Evolutionary conservation across 495 filamentous ascomycete species (phyloP), one percentile per base, ranked within the genome.

Genomic region (Bombardia bombarda): DNA sequence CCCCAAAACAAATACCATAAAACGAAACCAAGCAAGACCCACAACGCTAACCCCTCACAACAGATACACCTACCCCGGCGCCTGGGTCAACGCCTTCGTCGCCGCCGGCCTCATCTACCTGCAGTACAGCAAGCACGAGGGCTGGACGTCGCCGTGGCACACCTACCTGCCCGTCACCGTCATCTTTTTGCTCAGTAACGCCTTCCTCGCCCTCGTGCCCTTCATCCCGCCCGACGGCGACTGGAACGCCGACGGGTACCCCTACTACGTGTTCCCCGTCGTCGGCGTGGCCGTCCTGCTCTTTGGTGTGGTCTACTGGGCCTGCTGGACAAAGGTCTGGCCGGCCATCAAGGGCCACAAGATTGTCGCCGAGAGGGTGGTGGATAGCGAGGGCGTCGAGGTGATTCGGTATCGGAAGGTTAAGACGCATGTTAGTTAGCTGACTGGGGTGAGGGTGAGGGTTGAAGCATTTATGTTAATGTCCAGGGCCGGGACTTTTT

Each of bases 61-160:
- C 31, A 58, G 52, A 47, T 56, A 73, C 50, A 75, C 71, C 1
- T 75, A 75, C 49, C 72, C 74, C 0, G 67, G 70, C 4, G 65
- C 71, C n/a, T 70, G 69, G 57, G 72, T 75, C 57, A 72, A 68
- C 53, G 55, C 62, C 6, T 63, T 73, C 40, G 73, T 77, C 21
- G 62, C 66, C 1, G 63, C 56, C 3, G 71, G 71, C 6, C 60
- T 75, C 10, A 62, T 75, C n/a, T 75, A 73, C 49, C 58, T 77
- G 7, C 72, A 71, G 17, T 25, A 45, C 20, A 55, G 25, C 21
- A 59, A 60, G 13, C 50, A 49, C 0, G 73, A 74, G 46, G 50
- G 55, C 32, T 74, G 71, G 71, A 52, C 50, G 1, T 66, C 54
- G 18, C 70, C 61, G 0, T 74, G 68, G 66, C 58, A 57, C 7